Evolutionary conservation across 2,329 filamentous ascomycete genomes (phyloP), one percentile per base, ranked within the genome.

Genomic region (Trichophyton simii): DNA sequence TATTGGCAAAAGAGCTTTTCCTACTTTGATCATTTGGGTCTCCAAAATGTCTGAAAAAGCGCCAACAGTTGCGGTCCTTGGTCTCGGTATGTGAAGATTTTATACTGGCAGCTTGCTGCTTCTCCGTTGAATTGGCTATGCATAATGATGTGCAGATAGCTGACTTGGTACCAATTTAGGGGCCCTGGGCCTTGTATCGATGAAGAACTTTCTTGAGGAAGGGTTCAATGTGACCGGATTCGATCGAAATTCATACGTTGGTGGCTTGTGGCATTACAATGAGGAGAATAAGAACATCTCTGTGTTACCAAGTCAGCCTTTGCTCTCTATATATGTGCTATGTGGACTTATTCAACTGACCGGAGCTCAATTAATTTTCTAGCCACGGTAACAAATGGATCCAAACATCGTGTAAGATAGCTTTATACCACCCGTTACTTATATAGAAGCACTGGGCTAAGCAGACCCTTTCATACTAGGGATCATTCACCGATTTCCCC

Each of bases 131-230:
- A 44, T n/a, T 2, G 41, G 41, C 2, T 44, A 44, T 44, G n/a
- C n/a, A n/a, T n/a, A n/a, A 15, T 2, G 5, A 15, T 18, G 5
- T 44, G 15, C 13, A 44, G 38, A 8, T 44, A 44, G 15, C 41
- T 44, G 41, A 44, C 41, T n/a, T 18, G 15, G 41, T 3, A 18
- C 13, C 6, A 18, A 8, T 44, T 1, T 44, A 48, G 74, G 74
- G 13, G 69, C 68, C 0, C 66, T 74, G 2, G 76, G 76, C 48
- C 69, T 78, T 11, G 68, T 73, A 15, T 69, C 76, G 11, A 67
- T 77, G 58, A 80, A 79, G 67, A 75, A 75, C 42, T 64, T 79
- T 18, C 65, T 72, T 1, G 76, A 79, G 61, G 76, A 77, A 66
- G 76, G 76, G 7, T 79, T 78, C 59, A 66, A 77, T 8, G 76